Base-by-base conservation (phyloP, 2,329 filamentous ascomycete species). In the Fusarium oligoseptatum region DNA sequence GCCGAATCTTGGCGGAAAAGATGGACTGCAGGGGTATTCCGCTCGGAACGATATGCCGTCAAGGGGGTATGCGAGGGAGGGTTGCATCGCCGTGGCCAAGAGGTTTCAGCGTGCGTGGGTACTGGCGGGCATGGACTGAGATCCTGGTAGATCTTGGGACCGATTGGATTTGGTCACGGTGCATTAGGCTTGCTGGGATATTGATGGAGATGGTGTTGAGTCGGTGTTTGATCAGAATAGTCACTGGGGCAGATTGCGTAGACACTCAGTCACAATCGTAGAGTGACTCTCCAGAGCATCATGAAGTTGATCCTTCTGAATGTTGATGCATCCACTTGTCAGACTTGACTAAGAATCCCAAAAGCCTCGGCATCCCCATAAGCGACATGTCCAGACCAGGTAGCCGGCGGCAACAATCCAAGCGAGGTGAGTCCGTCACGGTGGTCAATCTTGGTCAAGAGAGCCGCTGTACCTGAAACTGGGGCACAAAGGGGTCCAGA, bases 381-480 rank as follows among this genome's bases (percentile, higher is more conserved):
- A 60, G 57, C 57, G 60, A 62, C 27, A 45, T 36, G 41, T n/a
- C 22, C 27, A 48, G 39, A 48, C 58, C 58, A 48, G 39, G 56
- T 41, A 29, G 17, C 24, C 37, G 57, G 57, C 57, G 37, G 57
- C 57, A 60, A 60, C 57, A 9, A 29, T 29, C 20, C 60, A 62
- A 62, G 41, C 60, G 60, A 48, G 22, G 29, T 15, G 41, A 62
- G 36, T 48, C 15, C 48, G 34, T 29, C 58, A 36, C 34, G 52
- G 24, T n/a, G 17, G 41, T 61, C 56, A 36, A 63, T 75, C 67
- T 67, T 67, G 56, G 60, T 52, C 57, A 27, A 56, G 55, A 69
- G 41, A 65, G 39, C 66, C 63, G 76, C 72, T 69, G 72, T 55
- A 78, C 76, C 76, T 78, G 76, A 78, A 78, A 78, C 76, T 27